A percentile compares a stretch with the other conserved stretches of the same genome.
These are phyloP conservation scores for Sordariomycetes sp. DNA, from an alignment of 2,329 filamentous ascomycete species.

Conservation along the genomic window DNA sequence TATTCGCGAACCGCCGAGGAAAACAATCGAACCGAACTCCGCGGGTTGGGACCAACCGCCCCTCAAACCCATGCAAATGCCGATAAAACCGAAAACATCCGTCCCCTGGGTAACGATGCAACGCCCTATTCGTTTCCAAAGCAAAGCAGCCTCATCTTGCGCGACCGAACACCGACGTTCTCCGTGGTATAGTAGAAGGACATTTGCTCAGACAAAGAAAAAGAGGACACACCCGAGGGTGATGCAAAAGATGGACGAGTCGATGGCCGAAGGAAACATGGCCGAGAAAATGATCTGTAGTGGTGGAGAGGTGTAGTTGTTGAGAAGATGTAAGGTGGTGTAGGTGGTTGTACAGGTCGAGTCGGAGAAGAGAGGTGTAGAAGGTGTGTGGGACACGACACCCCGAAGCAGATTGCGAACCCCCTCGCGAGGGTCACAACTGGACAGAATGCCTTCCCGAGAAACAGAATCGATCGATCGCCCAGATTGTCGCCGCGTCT, in stretches of 20 bases:
- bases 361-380: background rate
- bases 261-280: background rate
- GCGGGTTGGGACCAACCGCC: background rate
- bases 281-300: background rate
- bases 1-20: slow-evolving; percentile 3
- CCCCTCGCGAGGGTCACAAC: background rate
- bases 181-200: slow-evolving; percentile 1
- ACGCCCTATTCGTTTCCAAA: background rate
- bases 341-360: slow-evolving; percentile 4
- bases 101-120: background rate
- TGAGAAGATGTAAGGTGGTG: background rate
- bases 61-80: slow-evolving; percentile 2
- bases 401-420: too few relatives aligned
- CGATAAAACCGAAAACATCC: background rate
- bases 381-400: background rate
- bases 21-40: slow-evolving; percentile 3
- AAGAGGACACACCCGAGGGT: background rate
- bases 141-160: slow-evolving; percentile 4
- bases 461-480: background rate
- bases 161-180: slow-evolving; percentile 2
- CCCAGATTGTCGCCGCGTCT: background rate
- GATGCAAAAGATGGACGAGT: background rate
- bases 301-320: background rate
- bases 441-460: background rate
- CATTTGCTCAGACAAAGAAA: background rate